These are phyloP conservation scores for Cercospora sojina DNA, from an alignment of 2,329 filamentous ascomycete species.

Conservation along the genomic window DNA sequence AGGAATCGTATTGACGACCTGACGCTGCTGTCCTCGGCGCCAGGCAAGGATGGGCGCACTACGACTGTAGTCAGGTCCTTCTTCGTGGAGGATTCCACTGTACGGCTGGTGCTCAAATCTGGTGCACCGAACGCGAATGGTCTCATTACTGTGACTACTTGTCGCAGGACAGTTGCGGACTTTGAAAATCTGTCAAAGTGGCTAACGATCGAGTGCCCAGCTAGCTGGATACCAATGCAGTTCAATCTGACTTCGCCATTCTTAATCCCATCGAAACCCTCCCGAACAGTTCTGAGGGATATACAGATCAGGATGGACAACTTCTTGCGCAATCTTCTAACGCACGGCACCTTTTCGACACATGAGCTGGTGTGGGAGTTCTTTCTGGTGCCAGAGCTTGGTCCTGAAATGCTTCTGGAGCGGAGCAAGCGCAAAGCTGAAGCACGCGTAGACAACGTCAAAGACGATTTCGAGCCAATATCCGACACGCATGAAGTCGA, in stretches of 20 bases:
- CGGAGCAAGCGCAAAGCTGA: conserved; percentile 84
- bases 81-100: conserved; percentile 94
- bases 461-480: conserved; percentile 84
- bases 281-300: conserved; percentile 79
- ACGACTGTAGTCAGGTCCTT: conserved; percentile 93
- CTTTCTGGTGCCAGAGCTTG: conserved; percentile 91
- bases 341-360: conserved; percentile 87
- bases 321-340: conserved; percentile 81
- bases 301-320: conserved; percentile 82
- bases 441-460: conserved; percentile 75
- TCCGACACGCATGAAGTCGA: conserved; percentile 76
- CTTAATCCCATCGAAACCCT: conserved; percentile 88
- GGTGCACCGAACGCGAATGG: conserved; percentile 78
- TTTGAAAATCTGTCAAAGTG: conserved; percentile 88
- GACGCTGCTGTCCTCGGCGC: conserved; percentile 72
- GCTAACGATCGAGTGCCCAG: conserved; percentile 84
- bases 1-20: conserved; percentile 95
- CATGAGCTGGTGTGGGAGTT: conserved; percentile 99
- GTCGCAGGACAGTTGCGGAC: conserved; percentile 79
- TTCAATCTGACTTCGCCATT: conserved; percentile 80
- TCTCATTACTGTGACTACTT: conserved; percentile 92
- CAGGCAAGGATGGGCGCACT: conserved; percentile 73
- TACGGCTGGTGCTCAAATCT: conserved; percentile 90
- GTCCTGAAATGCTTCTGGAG: conserved; percentile 84
- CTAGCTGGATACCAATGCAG: conserved; percentile 86